Evolutionary conservation across 352 stramenopile species (phyloP).

Genomic region (Pseudoperonospora humuli): DNA sequence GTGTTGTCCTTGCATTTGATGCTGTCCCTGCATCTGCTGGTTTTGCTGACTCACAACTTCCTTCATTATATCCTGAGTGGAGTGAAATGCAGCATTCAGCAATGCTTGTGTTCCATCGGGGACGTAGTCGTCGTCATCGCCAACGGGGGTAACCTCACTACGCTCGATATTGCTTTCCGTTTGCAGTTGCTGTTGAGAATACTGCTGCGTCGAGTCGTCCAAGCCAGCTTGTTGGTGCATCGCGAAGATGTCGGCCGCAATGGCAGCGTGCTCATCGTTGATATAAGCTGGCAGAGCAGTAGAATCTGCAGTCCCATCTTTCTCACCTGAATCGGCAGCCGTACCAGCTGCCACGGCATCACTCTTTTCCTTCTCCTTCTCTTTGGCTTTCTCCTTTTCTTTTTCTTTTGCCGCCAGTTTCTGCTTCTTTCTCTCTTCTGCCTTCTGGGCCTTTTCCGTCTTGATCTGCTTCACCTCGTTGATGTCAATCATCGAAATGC

Average conservation of each 20-base stretch:
- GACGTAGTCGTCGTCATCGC: slow-evolving; percentile 29
- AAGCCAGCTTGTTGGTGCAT: slow-evolving; percentile 29
- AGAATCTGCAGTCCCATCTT: slow-evolving; percentile 7
- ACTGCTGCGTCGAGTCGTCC: slow-evolving; percentile 16
- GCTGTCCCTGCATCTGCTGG: slow-evolving; percentile 29
- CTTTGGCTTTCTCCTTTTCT: slow-evolving; percentile 30
- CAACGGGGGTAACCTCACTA: slow-evolving; percentile 10
- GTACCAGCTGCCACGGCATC: slow-evolving; percentile 2
- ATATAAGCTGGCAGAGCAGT: slow-evolving; percentile 3
- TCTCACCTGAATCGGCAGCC: slow-evolving; percentile 9
- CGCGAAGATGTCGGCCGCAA: slow-evolving; percentile 29
- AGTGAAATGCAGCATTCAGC: slow-evolving; percentile 62
- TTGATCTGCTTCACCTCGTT: slow-evolving; percentile 86
- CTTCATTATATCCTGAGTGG: slow-evolving; percentile 69
- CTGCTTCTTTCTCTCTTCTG: slow-evolving; percentile 74
- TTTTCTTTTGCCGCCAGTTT: slow-evolving; percentile 37
- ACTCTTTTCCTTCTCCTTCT: slow-evolving; percentile 29
- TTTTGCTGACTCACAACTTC: slow-evolving; percentile 49
- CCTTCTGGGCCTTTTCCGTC: slow-evolving; percentile 76
- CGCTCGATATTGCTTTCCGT: slow-evolving; percentile 5
- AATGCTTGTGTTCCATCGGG: slow-evolving; percentile 58
- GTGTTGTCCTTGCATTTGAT: slow-evolving; percentile 33
- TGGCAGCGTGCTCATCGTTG: slow-evolving; percentile 29
- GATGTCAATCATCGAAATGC: slow-evolving; percentile 85
- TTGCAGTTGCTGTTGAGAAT: slow-evolving; percentile 18